phyloP scores from a whole-genome alignment of 2,329 filamentous ascomycete genomes.

The Magnaporthiopsis rhizophila region DNA sequence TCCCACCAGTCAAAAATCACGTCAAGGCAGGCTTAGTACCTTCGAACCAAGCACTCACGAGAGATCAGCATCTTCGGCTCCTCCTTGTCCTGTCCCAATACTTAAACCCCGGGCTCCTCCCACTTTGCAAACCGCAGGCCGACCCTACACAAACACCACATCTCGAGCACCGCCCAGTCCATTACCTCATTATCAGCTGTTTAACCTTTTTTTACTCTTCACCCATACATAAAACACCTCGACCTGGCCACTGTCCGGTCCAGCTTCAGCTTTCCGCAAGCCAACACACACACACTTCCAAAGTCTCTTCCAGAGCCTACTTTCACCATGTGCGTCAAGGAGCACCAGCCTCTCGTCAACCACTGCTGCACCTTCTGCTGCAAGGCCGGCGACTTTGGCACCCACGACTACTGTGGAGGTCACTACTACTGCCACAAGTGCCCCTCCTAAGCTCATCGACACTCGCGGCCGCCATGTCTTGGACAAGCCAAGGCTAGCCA shows the following conservation, averaged over 20 bases:
- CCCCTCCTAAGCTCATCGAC: conserved; percentile 22
- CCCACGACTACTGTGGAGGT: conserved; percentile 40
- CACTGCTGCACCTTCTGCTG: conserved; percentile 45
- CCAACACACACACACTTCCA: not conserved
- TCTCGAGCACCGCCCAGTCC: too few species aligned
- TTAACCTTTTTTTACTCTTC: too few species aligned
- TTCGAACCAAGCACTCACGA: too few species aligned
- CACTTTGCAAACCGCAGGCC: too few species aligned
- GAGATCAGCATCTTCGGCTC: too few species aligned
- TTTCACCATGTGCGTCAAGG: conserved; percentile 32
- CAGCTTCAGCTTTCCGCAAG: not conserved
- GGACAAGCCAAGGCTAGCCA: not conserved
- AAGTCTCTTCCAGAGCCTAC: not conserved
- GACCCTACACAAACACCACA: too few species aligned
- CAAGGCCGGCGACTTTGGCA: conserved; percentile 40
- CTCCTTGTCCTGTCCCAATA: too few species aligned
- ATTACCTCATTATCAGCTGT: too few species aligned
- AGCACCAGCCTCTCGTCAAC: conserved; percentile 36
- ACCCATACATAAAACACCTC: too few species aligned
- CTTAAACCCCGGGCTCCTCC: too few species aligned
- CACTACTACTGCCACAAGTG: conserved; percentile 34
- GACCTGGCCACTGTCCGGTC: not conserved
- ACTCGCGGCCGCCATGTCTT: not conserved
- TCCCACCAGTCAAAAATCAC: too few species aligned
- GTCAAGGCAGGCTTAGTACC: too few species aligned